Evolutionary conservation across 2,329 filamentous ascomycete genomes (phyloP).

Genomic region (Colletotrichum plurivorum): DNA sequence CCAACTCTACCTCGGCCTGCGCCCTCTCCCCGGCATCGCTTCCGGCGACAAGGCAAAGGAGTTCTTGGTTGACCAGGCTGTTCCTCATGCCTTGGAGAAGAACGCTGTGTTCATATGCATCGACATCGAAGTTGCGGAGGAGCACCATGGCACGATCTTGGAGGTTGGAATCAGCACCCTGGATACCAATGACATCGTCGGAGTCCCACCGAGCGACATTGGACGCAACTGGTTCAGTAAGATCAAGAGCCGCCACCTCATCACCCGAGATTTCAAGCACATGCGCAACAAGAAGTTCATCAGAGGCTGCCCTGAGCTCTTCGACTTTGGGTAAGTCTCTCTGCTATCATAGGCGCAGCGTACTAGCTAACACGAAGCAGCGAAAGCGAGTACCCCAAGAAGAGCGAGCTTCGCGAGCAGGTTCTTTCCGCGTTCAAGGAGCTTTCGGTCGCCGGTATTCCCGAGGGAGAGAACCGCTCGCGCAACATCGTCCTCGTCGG

Average conservation of each 20-base stretch:
- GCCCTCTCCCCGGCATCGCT: constrained; percentile 12
- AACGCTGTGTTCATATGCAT: constrained; percentile 77
- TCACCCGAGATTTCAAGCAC: constrained; percentile 77
- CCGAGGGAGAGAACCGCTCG: constrained; percentile 7
- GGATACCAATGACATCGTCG: constrained; percentile 73
- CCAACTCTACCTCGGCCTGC: constrained; percentile 39
- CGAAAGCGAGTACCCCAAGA: constrained; percentile 56
- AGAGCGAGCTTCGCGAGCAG: constrained; percentile 49
- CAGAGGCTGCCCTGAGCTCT: constrained; percentile 78
- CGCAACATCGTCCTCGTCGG: constrained; percentile 79
- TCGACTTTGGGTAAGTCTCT: constrained; percentile 79
- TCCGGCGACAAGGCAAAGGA: constrained; percentile 15
- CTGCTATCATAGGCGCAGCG: no score
- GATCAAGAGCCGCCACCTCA: constrained; percentile 82
- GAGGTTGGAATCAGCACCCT: constrained; percentile 89
- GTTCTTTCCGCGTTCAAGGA: constrained; percentile 56
- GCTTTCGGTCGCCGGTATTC: neutral
- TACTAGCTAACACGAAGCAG: constrained; percentile 47
- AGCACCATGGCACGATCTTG: constrained; percentile 75
- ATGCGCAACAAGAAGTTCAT: constrained; percentile 79
- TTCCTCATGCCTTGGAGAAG: constrained; percentile 17
- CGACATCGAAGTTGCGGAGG: constrained; percentile 88
- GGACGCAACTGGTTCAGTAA: constrained; percentile 77
- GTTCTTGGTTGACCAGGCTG: constrained; percentile 12
- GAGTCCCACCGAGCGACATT: constrained; percentile 70